Percentiles rank a stretch among this genome's conserved stretches.
phyloP scores from a whole-genome alignment of 2,329 filamentous ascomycete species.

The Pseudopyrenochaeta lycopersici region DNA sequence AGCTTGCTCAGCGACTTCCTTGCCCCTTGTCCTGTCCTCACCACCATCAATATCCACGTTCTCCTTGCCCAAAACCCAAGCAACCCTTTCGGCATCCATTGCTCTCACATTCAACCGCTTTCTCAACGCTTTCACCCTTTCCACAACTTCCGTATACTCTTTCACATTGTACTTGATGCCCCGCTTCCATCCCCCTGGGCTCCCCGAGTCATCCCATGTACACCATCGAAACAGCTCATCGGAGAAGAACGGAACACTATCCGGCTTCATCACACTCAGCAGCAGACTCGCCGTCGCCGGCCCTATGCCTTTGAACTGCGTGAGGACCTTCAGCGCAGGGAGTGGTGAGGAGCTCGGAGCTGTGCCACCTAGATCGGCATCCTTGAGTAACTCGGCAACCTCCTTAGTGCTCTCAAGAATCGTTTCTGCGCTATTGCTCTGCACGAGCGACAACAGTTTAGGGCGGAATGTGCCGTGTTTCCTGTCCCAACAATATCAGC shows the following conservation, averaged over 20 bases:
- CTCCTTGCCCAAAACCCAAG: conserved; percentile 70
- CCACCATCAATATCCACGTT: conserved; percentile 10
- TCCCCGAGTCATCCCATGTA: conserved; percentile 61
- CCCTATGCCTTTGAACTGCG: conserved; percentile 75
- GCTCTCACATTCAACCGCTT: conserved; percentile 53
- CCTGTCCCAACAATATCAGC: conserved; percentile 31
- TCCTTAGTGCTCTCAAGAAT: conserved; percentile 61
- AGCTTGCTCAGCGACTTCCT: background rate
- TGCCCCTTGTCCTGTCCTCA: background rate
- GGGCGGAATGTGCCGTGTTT: conserved; percentile 63
- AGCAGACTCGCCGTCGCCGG: conserved; percentile 82
- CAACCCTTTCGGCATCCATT: conserved; percentile 73
- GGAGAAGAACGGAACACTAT: conserved; percentile 75
- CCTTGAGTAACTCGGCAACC: conserved; percentile 55
- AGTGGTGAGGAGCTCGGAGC: background rate
- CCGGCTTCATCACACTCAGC: conserved; percentile 70
- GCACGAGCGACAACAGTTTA: conserved; percentile 56
- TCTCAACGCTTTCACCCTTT: conserved; percentile 38
- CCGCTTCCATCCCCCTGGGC: conserved; percentile 56
- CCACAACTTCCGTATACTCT: conserved; percentile 70
- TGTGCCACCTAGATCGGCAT: background rate
- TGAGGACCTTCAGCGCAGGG: conserved; percentile 62
- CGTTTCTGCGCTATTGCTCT: conserved; percentile 65
- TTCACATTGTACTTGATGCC: conserved; percentile 74
- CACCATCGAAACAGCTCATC: conserved; percentile 82